Percentiles rank a stretch among this genome's conserved stretches.
phyloP scores from a whole-genome alignment of 75 land plant species.

The Pinus taeda region DNA sequence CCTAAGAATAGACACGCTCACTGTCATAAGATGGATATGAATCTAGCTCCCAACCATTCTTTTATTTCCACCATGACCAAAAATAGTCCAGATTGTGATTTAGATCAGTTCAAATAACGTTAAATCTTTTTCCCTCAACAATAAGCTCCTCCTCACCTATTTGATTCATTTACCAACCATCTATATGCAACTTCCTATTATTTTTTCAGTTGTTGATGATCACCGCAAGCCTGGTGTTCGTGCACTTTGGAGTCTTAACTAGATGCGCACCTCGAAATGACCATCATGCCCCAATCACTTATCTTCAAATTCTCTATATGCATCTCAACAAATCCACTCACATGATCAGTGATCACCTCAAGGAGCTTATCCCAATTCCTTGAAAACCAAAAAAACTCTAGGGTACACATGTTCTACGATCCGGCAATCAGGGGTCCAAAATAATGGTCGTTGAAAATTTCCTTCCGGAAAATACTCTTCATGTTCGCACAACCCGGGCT shows the following conservation, averaged over 20 bases:
- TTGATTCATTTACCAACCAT: constrained; percentile 24
- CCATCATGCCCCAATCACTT: constrained; percentile 26
- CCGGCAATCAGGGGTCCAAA: constrained; percentile 44
- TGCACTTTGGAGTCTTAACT: constrained; percentile 40
- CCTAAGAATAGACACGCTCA: no score
- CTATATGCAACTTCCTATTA: constrained; percentile 30
- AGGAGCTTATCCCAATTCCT: constrained; percentile 37
- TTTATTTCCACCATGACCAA: no score
- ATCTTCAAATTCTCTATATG: constrained; percentile 25
- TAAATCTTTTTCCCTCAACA: constrained; percentile 13
- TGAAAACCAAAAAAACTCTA: constrained; percentile 18
- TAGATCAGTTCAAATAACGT: no score
- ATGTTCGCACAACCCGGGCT: constrained; percentile 18
- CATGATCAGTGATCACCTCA: constrained; percentile 20
- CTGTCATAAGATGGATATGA: no score
- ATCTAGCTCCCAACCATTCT: no score
- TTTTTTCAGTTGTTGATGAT: constrained; percentile 30
- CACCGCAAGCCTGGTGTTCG: constrained; percentile 31
- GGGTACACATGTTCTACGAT: constrained; percentile 28
- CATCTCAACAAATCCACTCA: constrained; percentile 31
- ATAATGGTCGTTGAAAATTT: constrained; percentile 22
- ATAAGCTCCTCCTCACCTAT: constrained; percentile 47
- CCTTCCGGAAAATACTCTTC: constrained; percentile 32
- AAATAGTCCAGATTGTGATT: no score
- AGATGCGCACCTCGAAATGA: constrained; percentile 35